These are phyloP conservation scores for Leccinum discolor DNA, from an alignment of 1,284 basidiomycete genomes.

Conservation along the genomic window DNA sequence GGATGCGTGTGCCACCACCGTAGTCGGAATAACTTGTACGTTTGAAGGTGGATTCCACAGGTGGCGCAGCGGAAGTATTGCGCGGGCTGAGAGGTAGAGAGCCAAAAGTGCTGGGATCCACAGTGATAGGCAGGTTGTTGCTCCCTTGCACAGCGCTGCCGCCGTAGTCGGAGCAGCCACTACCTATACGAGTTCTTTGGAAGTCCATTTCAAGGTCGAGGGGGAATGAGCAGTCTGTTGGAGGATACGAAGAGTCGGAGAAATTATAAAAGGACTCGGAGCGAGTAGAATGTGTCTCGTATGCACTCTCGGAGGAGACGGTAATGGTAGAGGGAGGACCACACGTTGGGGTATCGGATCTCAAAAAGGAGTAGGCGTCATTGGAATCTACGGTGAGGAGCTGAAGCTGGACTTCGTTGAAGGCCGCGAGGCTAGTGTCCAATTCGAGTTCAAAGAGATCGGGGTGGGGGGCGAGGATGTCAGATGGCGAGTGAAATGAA, in stretches of 20 bases:
- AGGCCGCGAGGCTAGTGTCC: conserved; percentile 65
- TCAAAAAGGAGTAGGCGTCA: conserved; percentile 62
- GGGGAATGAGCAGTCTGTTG: conserved; percentile 53
- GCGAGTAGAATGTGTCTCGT: conserved; percentile 66
- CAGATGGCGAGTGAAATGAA: conserved; percentile 64
- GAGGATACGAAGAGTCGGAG: conserved; percentile 49
- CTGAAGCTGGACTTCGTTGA: conserved; percentile 63
- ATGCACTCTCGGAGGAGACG: conserved; percentile 73
- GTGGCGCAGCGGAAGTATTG: conserved; percentile 45
- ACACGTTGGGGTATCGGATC: conserved; percentile 62
- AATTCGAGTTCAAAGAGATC: conserved; percentile 82
- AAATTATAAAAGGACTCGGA: conserved; percentile 72
- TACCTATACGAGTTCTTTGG: conserved; percentile 55
- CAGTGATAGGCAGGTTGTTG: conserved; percentile 40
- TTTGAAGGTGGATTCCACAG: conserved; percentile 35
- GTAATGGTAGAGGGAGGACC: conserved; percentile 78
- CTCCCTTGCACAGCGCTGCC: conserved; percentile 38
- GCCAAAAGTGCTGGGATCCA: conserved; percentile 56
- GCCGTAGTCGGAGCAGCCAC: conserved; percentile 53
- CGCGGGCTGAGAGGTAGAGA: conserved; percentile 61
- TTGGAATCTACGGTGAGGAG: conserved; percentile 62
- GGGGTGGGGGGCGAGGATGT: conserved; percentile 71
- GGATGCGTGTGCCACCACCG: conserved; percentile 45
- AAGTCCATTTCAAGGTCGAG: conserved; percentile 75
- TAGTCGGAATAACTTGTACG: conserved; percentile 68